phyloP scores from a whole-genome alignment of 371 early-diverging fungal species.

The Blastocladiella emersonii region DNA sequence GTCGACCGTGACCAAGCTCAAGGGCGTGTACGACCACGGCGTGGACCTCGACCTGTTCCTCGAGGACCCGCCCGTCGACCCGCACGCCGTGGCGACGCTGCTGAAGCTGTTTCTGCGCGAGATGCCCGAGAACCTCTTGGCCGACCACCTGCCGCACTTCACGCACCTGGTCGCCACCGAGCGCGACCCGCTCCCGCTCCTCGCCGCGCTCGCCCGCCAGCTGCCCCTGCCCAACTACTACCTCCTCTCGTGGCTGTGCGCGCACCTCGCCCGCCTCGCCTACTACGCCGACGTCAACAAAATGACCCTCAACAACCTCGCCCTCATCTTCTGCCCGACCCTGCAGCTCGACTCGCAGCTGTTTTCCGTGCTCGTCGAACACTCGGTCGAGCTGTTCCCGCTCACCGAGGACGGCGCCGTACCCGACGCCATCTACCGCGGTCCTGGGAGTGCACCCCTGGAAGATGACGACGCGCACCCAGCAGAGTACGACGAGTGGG shows the following conservation, averaged over 20 bases:
- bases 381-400: not conserved
- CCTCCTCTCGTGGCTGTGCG: slow-evolving; percentile 37
- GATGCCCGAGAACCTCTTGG: slow-evolving; percentile 23
- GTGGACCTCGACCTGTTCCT: slow-evolving; percentile 26
- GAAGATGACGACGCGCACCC: no score
- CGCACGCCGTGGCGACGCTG: slow-evolving; percentile 65
- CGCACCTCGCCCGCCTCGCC: slow-evolving; percentile 52
- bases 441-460: no score
- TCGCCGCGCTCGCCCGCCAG: slow-evolving; percentile 26
- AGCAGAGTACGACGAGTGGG: no score
- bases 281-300: slow-evolving; percentile 42
- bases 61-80: slow-evolving; percentile 27
- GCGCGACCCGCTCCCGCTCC: slow-evolving; percentile 8
- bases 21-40: slow-evolving; percentile 35
- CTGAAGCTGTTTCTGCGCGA: slow-evolving; percentile 71
- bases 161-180: slow-evolving; percentile 11
- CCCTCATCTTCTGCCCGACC: slow-evolving; percentile 66
- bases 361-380: slow-evolving; percentile 32
- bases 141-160: slow-evolving; percentile 16
- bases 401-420: not conserved
- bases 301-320: slow-evolving; percentile 66
- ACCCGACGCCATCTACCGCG: not conserved
- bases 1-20: slow-evolving; percentile 34
- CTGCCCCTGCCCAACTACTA: slow-evolving; percentile 41
- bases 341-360: slow-evolving; percentile 54